Conservation (phyloP, 768 basidiomycete species). For the Suillus variegatus region DNA sequence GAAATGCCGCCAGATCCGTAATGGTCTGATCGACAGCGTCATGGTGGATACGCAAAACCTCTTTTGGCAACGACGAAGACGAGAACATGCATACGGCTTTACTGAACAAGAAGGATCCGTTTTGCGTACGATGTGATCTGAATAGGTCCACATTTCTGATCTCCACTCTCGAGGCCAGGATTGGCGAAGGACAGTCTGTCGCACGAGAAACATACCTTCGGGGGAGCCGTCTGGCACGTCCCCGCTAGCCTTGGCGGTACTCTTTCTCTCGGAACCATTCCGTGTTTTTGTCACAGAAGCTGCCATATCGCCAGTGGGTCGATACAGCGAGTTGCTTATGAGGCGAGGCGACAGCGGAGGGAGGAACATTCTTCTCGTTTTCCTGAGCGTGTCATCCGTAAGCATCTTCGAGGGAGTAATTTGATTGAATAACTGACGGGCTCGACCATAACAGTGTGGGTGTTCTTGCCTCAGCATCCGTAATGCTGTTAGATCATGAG, state of each 20-base stretch:
- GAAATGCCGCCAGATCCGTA: too few species aligned
- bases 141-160: conserved; percentile 18
- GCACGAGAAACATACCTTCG: conserved; percentile 14
- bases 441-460: conserved; percentile 58
- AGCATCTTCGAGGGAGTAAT: conserved; percentile 34
- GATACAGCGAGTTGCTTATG: too few species aligned
- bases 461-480: conserved; percentile 49
- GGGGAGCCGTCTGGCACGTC: neutral
- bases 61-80: conserved; percentile 32
- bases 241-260: too few species aligned
- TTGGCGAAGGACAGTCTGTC: conserved; percentile 20
- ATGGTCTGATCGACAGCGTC: conserved; percentile 76
- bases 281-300: too few species aligned
- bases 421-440: conserved; percentile 57
- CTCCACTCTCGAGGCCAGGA: conserved; percentile 25
- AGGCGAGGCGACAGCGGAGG: too few species aligned
- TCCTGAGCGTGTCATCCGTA: too few species aligned
- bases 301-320: too few species aligned
- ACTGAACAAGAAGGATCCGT: conserved; percentile 36
- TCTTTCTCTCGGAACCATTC: too few species aligned
- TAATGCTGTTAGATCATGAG: too few species aligned
- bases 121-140: conserved; percentile 21
- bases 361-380: too few species aligned
- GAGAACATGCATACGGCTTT: conserved; percentile 35
- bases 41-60: conserved; percentile 78